These are phyloP conservation scores for Leptomonas pyrrhocoris DNA, from an alignment of 208 protist species.

Conservation along the genomic window DNA sequence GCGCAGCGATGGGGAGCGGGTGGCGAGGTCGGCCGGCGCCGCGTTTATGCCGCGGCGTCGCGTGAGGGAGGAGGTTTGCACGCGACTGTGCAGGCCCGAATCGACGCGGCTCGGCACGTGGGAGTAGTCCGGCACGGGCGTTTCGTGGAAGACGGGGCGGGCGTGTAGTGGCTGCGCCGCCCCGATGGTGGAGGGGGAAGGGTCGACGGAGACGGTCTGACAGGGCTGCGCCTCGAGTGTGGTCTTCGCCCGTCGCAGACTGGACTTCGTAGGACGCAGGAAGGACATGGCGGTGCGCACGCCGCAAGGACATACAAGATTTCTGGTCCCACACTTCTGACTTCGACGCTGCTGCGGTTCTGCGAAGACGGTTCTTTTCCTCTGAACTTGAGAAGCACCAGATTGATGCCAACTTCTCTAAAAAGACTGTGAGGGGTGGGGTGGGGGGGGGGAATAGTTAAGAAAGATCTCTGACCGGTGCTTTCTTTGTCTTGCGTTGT, in stretches of 20 bases:
- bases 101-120: conserved; percentile 34
- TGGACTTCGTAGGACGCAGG: conserved; percentile 44
- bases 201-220: neutral
- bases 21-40: neutral
- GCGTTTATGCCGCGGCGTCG: conserved; percentile 1
- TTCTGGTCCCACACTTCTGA: no score
- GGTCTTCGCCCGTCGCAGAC: conserved; percentile 37
- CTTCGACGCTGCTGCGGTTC: no score
- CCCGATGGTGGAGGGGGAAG: neutral
- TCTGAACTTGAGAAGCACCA: no score
- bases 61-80: conserved; percentile 17
- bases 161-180: neutral
- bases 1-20: conserved; percentile 16
- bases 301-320: neutral
- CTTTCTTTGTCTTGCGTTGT: no score
- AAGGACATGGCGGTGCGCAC: conserved; percentile 39
- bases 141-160: neutral
- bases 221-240: conserved; percentile 12
- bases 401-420: no score
- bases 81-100: conserved; percentile 25
- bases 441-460: no score
- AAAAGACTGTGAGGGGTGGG: no score
- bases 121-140: conserved; percentile 17
- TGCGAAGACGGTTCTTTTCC: no score
- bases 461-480: no score